Percentiles rank a stretch among this genome's conserved stretches.
phyloP scores from a whole-genome alignment of 2,329 filamentous ascomycete genomes.

The Phyllosticta paracitricarpa region DNA sequence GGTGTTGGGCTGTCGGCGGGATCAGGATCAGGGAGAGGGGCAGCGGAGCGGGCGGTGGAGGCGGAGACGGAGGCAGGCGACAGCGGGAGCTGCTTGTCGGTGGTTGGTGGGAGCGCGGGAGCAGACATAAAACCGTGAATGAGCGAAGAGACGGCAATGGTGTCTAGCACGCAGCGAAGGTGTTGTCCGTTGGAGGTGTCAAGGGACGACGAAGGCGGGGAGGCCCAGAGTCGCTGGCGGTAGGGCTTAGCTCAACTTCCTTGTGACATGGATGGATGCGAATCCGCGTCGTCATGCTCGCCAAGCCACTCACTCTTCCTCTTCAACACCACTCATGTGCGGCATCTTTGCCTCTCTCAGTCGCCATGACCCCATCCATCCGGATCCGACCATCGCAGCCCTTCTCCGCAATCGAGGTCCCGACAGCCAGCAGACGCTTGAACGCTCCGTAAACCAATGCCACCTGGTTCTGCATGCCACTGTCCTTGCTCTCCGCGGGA shows the following conservation, averaged over 20 bases:
- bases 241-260: slow-evolving; percentile 3
- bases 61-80: not conserved
- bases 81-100: not conserved
- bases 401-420: slow-evolving; percentile 26
- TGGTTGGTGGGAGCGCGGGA: not conserved
- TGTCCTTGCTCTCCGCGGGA: slow-evolving; percentile 81
- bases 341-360: slow-evolving; percentile 45
- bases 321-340: slow-evolving; percentile 20
- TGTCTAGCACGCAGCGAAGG: not conserved
- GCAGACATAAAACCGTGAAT: not conserved
- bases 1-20: not conserved
- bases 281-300: slow-evolving; percentile 4
- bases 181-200: not conserved
- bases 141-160: not conserved
- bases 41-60: not conserved
- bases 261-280: not conserved
- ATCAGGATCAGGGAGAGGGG: not conserved
- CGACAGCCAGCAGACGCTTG: slow-evolving; percentile 18
- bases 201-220: not conserved
- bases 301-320: not conserved
- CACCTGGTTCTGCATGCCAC: slow-evolving; percentile 65
- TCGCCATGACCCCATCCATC: slow-evolving; percentile 15
- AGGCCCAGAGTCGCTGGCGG: not conserved
- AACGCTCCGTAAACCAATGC: slow-evolving; percentile 14
- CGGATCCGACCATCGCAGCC: slow-evolving; percentile 17